Evolutionary conservation across 176 grass and related monocot genomes (phyloP), one percentile per base, ranked within the genome.

Genomic region (Aegilops umbellulata): DNA sequence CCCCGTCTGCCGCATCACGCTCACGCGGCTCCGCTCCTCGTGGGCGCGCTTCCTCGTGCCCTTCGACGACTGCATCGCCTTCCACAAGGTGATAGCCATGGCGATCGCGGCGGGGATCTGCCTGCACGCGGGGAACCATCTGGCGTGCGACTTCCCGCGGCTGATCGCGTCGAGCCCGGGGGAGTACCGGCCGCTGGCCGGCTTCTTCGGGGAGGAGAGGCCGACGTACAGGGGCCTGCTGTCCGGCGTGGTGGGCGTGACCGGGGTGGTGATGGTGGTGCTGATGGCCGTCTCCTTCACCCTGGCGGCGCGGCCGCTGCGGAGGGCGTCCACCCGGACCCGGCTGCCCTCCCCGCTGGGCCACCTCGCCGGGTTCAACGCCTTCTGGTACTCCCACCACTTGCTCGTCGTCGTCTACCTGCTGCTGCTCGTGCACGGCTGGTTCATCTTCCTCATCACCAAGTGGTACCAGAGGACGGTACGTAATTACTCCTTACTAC

Each of bases 321-420:
- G 94, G 60, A 87, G 46, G 61, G 44, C 11, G 10, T 4, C 31
- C 7, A 77, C 84, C 86, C 61, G 86, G 84, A 80, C 2, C 63
- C 49, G 22, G 27, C 72, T 91, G 2, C 84, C 89, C 3, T 83
- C 88, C 63, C 83, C 88, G 5, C 57, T 92, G 14, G 81, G 88
- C 60, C 92, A 89, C 65, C 94, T 97, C 49, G 91, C 92, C 60
- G 94, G 94, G 0, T 94, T 97, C 90, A 97, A 97, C 78, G 90
- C 92, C 57, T 97, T 94, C 70, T 97, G 94, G 94, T 97, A 97
- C 88, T 97, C 94, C 25, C 94, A 97, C 83, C 94, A 97, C 88
- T 88, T 97, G n/a, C 90, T 94, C 53, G 86, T 87, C 34, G 76
- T 94, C 82, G 94, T 90, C 82, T 97, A 94, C 65, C 79, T 81